These are phyloP conservation scores for Lomentospora prolificans DNA, from an alignment of 2,329 filamentous ascomycete species.

Conservation along the genomic window DNA sequence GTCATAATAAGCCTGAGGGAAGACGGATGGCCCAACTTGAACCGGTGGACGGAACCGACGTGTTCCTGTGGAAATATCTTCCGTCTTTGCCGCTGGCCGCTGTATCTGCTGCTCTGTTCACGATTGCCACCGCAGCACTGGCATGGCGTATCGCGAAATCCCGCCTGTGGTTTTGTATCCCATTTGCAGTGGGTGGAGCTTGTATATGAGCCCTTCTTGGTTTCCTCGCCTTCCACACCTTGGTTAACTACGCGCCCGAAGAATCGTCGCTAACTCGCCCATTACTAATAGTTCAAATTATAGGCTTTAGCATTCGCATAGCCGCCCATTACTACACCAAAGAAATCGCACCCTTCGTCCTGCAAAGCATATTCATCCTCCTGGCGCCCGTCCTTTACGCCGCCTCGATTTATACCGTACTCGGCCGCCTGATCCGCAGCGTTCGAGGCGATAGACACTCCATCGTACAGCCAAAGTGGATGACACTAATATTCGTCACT, in stretches of 20 bases:
- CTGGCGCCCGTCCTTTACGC: constrained; percentile 32
- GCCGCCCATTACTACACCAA: constrained; percentile 18
- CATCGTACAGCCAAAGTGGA: constrained; percentile 24
- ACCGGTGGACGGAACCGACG: not conserved
- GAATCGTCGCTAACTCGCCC: not conserved
- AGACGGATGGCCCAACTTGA: not conserved
- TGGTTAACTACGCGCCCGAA: not conserved
- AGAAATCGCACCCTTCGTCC: constrained; percentile 25
- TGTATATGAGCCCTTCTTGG: not conserved
- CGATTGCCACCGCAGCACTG: not conserved
- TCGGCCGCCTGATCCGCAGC: constrained; percentile 29
- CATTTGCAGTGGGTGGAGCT: not conserved
- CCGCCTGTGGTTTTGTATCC: not conserved
- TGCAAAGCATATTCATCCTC: constrained; percentile 27
- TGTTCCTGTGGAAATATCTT: not conserved
- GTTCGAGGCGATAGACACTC: constrained; percentile 25
- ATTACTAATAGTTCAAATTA: constrained; percentile 14
- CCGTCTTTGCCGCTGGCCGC: not conserved
- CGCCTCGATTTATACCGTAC: constrained; percentile 36
- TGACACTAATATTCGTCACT: constrained; percentile 45
- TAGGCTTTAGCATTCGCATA: constrained; percentile 7
- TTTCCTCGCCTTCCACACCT: no score
- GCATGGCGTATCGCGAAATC: not conserved
- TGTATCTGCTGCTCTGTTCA: not conserved
- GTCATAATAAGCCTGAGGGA: no score